phyloP scores from a whole-genome alignment of 208 protist genomes.

The Acanthamoeba sp. region DNA sequence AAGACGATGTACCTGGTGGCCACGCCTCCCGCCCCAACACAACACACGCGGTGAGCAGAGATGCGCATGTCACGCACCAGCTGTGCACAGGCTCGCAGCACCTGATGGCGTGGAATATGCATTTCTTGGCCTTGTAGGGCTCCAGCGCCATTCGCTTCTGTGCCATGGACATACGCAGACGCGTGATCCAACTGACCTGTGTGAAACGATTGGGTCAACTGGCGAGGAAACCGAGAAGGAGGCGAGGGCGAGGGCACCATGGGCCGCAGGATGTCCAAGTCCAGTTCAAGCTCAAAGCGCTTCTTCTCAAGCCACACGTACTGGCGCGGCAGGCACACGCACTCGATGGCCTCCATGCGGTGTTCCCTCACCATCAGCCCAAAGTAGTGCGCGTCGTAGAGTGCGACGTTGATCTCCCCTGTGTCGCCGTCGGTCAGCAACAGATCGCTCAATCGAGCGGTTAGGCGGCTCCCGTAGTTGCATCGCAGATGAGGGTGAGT shows the following conservation, averaged over 20 bases:
- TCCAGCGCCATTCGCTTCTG: neutral
- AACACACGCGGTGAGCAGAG: neutral
- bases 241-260: neutral
- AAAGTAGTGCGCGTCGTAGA: slow-evolving; percentile 49
- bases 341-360: slow-evolving; percentile 54
- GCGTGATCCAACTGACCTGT: slow-evolving; percentile 30
- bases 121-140: slow-evolving; percentile 58
- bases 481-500: too few species aligned
- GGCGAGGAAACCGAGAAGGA: neutral
- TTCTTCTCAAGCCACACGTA: slow-evolving; percentile 13
- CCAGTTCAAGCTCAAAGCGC: neutral
- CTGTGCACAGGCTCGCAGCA: neutral
- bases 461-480: neutral
- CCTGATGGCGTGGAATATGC: slow-evolving; percentile 61
- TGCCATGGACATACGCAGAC: slow-evolving; percentile 3
- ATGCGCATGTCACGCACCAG: neutral
- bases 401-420: neutral
- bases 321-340: slow-evolving; percentile 23
- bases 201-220: neutral
- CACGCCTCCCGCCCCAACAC: neutral
- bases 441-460: neutral
- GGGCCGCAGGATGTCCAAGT: neutral
- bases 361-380: slow-evolving; percentile 14
- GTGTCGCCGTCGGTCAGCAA: neutral
- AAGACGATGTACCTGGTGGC: neutral